Evolutionary conservation across 2,329 filamentous ascomycete genomes (phyloP).

Genomic region (Hansfordia pulvinata): DNA sequence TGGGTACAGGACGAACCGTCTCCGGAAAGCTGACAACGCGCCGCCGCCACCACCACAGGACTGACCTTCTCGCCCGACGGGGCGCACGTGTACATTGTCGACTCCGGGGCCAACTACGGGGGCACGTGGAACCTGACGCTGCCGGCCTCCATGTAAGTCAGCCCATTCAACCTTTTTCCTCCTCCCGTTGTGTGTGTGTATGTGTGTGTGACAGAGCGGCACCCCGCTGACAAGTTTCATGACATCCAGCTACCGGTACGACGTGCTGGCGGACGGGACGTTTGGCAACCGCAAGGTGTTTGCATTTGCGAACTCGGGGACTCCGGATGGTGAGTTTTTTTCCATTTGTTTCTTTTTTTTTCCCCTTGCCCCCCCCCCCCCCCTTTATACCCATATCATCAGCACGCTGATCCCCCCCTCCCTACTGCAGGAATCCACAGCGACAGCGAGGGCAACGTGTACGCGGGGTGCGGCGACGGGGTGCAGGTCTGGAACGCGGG

Average conservation of each 20-base stretch:
- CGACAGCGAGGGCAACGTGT: conserved; percentile 41
- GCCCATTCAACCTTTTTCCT: too few relatives aligned
- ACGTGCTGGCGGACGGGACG: conserved; percentile 29
- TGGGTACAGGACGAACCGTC: too few relatives aligned
- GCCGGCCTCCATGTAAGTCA: conserved; percentile 35
- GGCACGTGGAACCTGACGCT: conserved; percentile 26
- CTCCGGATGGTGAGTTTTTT: conserved; percentile 44
- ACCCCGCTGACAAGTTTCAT: conserved; percentile 14
- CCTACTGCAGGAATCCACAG: conserved; percentile 40
- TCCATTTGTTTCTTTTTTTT: not conserved
- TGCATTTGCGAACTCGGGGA: conserved; percentile 36
- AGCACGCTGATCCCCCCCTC: too few relatives aligned
- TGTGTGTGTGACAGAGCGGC: too few relatives aligned
- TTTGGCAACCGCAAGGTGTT: conserved; percentile 37
- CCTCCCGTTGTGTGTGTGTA: too few relatives aligned
- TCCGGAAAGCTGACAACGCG: too few relatives aligned
- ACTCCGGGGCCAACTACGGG: conserved; percentile 35
- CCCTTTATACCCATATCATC: too few relatives aligned
- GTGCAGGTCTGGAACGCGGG: conserved; percentile 33
- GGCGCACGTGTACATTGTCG: conserved; percentile 37
- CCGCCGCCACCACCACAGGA: too few relatives aligned
- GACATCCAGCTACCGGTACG: conserved; percentile 29
- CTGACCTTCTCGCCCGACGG: conserved; percentile 42
- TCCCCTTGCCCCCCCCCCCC: too few relatives aligned
- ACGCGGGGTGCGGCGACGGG: conserved; percentile 34